Evolutionary conservation across 176 grass and related monocot genomes (phyloP).

Genomic region (Avena insularis): DNA sequence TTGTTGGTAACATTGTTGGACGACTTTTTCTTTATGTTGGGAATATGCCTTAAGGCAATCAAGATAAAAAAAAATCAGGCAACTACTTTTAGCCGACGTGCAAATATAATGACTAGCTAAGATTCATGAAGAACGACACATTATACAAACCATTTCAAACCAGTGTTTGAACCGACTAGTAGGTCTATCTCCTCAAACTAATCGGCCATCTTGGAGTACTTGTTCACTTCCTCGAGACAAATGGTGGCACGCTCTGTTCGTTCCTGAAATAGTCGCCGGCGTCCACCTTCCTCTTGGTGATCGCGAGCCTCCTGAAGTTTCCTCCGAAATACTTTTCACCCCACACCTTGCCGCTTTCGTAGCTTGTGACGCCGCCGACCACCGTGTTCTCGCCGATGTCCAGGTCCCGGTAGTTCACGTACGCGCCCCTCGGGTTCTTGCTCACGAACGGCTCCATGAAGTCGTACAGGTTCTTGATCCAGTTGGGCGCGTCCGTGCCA

Average conservation of each 20-base stretch:
- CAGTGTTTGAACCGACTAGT: too few relatives aligned
- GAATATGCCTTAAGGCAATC: too few relatives aligned
- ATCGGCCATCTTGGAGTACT: neutral
- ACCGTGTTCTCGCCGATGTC: constrained; percentile 47
- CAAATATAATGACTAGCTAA: too few relatives aligned
- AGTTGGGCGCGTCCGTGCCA: neutral
- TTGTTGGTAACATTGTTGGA: too few relatives aligned
- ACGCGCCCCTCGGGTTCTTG: constrained; percentile 47
- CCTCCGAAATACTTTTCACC: constrained; percentile 47
- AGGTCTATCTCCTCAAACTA: neutral
- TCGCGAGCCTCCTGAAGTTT: constrained; percentile 52
- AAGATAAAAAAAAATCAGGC: too few relatives aligned
- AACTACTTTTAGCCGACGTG: too few relatives aligned
- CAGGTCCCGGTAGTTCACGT: constrained; percentile 58
- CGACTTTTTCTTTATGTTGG: too few relatives aligned
- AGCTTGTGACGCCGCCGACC: constrained; percentile 44
- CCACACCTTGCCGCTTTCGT: constrained; percentile 49
- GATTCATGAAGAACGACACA: too few relatives aligned
- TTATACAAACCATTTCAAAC: too few relatives aligned
- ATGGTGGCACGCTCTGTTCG: constrained; percentile 62
- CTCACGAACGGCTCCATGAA: constrained; percentile 46
- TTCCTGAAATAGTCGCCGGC: constrained; percentile 62
- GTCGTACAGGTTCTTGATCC: constrained; percentile 28
- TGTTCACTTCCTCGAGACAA: constrained; percentile 4
- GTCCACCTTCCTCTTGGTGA: constrained; percentile 48